Evolutionary conservation across 2,329 filamentous ascomycete species (phyloP).

Genomic region (Triangularia setosa): DNA sequence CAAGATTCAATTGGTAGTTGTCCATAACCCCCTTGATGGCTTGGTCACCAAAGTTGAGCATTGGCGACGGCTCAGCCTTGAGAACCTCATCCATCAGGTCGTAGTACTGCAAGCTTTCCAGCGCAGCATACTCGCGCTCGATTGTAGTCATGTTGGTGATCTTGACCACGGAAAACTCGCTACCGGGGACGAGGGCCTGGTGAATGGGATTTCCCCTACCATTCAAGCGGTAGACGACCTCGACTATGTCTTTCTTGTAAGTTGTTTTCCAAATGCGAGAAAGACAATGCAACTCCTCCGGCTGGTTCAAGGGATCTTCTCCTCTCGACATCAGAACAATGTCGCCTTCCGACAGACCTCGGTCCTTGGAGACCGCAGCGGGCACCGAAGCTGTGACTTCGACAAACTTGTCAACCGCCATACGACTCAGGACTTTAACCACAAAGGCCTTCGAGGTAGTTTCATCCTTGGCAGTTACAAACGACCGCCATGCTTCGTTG

Average conservation of each 20-base stretch:
- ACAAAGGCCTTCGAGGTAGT: constrained; percentile 75
- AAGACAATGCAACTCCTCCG: constrained; percentile 71
- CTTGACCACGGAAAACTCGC: constrained; percentile 70
- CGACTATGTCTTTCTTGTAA: constrained; percentile 74
- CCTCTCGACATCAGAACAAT: constrained; percentile 80
- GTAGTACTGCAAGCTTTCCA: constrained; percentile 90
- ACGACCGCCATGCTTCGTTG: constrained; percentile 92
- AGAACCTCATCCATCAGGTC: constrained; percentile 89
- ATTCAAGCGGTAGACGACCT: constrained; percentile 82
- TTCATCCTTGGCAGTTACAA: constrained; percentile 87
- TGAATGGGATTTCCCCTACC: constrained; percentile 60
- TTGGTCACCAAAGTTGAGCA: constrained; percentile 75
- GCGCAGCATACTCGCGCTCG: constrained; percentile 88
- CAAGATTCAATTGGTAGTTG: constrained; percentile 80
- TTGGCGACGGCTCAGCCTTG: constrained; percentile 81
- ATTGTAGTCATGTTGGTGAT: constrained; percentile 91
- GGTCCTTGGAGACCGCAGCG: constrained; percentile 64
- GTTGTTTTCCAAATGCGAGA: constrained; percentile 77
- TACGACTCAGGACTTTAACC: constrained; percentile 80
- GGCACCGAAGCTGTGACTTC: constrained; percentile 86
- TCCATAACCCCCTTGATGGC: constrained; percentile 64
- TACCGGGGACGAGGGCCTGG: constrained; percentile 62
- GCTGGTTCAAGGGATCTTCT: constrained; percentile 63
- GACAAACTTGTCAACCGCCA: constrained; percentile 87
- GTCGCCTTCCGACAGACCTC: constrained; percentile 76